Evolutionary conservation across 176 grass and related monocot species (phyloP).

Genomic region (Canna indica): DNA sequence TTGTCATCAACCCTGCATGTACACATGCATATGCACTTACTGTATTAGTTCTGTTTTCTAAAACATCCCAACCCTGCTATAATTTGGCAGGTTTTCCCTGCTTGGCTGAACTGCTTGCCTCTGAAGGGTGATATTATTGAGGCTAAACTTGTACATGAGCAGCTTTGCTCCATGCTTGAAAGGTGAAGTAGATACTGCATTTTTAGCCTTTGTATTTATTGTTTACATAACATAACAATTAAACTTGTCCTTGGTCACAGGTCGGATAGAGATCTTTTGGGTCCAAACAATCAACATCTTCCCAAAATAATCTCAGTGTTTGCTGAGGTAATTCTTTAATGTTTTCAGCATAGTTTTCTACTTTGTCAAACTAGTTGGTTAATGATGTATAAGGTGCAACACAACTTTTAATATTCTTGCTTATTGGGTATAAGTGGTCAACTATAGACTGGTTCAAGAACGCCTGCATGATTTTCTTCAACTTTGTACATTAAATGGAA

Average conservation of each 20-base stretch:
- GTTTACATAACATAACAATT: background rate
- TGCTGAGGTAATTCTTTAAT: conserved; percentile 57
- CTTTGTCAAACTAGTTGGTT: background rate
- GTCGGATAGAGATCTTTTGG: conserved; percentile 71
- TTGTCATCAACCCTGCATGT: too few species aligned
- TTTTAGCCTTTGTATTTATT: background rate
- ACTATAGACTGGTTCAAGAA: too few species aligned
- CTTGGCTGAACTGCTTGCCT: conserved; percentile 86
- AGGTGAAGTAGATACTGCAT: conserved; percentile 32
- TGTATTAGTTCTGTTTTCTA: background rate
- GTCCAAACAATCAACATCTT: conserved; percentile 67
- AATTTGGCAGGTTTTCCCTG: conserved; percentile 61
- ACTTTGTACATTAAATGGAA: too few species aligned
- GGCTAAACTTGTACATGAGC: conserved; percentile 96
- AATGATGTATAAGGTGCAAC: background rate
- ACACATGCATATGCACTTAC: background rate
- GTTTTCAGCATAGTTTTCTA: background rate
- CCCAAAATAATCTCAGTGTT: conserved; percentile 80
- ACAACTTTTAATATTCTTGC: too few species aligned
- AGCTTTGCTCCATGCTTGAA: conserved; percentile 90
- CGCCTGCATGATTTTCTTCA: too few species aligned
- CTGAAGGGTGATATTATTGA: conserved; percentile 93
- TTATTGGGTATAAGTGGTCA: too few species aligned
- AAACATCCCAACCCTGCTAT: background rate
- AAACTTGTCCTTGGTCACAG: conserved; percentile 14